Conservation (phyloP, 1,284 basidiomycete genomes). For the Coriolopsis trogii region DNA sequence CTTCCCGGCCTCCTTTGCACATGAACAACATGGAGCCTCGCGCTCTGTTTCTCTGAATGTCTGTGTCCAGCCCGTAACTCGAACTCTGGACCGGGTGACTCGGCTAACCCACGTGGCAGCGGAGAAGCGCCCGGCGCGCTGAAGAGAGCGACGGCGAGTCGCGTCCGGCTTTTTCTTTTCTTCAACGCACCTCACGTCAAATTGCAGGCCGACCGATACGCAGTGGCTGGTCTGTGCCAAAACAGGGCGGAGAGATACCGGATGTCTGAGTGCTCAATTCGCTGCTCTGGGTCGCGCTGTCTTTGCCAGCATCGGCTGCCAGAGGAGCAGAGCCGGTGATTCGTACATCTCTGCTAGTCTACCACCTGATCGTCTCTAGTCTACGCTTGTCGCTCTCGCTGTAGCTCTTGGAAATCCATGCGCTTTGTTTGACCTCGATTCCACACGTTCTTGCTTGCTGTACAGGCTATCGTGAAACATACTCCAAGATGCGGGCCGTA, state of each 20-base stretch:
- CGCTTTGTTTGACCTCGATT: neutral
- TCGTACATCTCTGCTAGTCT: constrained; percentile 42
- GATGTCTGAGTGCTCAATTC: constrained; percentile 54
- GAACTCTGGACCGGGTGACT: no score
- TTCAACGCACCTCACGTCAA: constrained; percentile 53
- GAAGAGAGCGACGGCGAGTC: no score
- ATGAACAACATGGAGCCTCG: no score
- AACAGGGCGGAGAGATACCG: constrained; percentile 51
- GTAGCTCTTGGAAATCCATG: neutral
- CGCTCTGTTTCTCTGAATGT: no score
- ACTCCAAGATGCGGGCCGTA: constrained; percentile 2
- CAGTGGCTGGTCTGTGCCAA: constrained; percentile 52
- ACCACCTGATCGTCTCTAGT: neutral
- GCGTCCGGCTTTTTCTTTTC: no score
- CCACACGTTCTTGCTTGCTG: neutral
- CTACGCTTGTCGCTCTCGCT: neutral
- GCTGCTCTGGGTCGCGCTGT: constrained; percentile 32
- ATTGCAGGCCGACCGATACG: constrained; percentile 42
- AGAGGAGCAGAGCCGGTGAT: constrained; percentile 48
- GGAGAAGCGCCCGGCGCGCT: no score
- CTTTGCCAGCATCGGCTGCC: constrained; percentile 27
- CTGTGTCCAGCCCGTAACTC: no score
- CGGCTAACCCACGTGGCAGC: no score
- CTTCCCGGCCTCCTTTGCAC: no score
- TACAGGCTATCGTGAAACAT: neutral